phyloP scores from a whole-genome alignment of 495 filamentous ascomycete genomes.

The Penicillium argentinense region DNA sequence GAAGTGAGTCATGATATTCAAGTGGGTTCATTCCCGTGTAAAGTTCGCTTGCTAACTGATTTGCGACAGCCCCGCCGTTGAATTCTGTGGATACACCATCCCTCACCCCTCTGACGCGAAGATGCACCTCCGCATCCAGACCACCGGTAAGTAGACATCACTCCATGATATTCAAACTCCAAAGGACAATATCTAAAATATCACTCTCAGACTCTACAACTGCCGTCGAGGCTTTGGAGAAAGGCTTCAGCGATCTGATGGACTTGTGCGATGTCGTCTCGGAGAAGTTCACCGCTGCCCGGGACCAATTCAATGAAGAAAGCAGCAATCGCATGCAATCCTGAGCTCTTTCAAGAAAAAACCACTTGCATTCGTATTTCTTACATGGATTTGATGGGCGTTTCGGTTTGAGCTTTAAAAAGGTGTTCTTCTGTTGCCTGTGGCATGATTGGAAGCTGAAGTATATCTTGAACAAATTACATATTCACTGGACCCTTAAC shows the following conservation, averaged over 20 bases:
- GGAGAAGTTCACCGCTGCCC: conserved; percentile 72
- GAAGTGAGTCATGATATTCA: no score
- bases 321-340: conserved; percentile 38
- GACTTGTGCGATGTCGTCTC: conserved; percentile 89
- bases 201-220: conserved; percentile 64
- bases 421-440: no score
- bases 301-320: conserved; percentile 60
- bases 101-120: conserved; percentile 93
- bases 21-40: no score
- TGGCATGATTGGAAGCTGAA: no score
- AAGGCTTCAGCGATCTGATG: conserved; percentile 83
- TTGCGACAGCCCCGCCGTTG: conserved; percentile 65
- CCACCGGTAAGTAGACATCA: conserved; percentile 67
- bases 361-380: conserved; percentile 19
- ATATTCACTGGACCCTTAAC: no score
- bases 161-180: not conserved
- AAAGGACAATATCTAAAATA: conserved; percentile 3
- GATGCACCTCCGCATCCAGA: conserved; percentile 97
- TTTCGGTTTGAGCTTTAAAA: no score
- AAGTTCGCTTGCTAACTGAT: no score
- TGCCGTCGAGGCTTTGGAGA: conserved; percentile 81
- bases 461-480: no score
- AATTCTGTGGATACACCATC: conserved; percentile 98
- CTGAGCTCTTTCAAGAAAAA: conserved; percentile 12
- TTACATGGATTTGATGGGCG: no score